Percentiles rank a stretch among this genome's conserved stretches.
Evolutionary conservation across 2,329 filamentous ascomycete genomes (phyloP).

Genomic region (Thielaviopsis populi): DNA sequence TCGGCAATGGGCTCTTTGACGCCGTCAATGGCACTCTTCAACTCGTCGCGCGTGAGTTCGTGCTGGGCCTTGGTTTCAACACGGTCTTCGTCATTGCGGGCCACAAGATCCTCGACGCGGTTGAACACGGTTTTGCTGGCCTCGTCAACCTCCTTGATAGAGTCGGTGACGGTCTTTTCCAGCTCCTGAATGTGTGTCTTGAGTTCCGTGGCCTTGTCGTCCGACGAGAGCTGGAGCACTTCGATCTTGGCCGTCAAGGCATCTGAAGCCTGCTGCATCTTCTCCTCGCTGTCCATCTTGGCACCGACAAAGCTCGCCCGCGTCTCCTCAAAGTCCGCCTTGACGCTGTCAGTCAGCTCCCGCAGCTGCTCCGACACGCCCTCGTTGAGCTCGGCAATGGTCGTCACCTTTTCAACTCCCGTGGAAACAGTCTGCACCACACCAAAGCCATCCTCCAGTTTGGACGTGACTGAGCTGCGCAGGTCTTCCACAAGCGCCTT

Average conservation of each 20-base stretch:
- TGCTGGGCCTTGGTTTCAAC: conserved; percentile 64
- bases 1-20: conserved; percentile 67
- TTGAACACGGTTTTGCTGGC: conserved; percentile 77
- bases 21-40: conserved; percentile 53
- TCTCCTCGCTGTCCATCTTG: conserved; percentile 73
- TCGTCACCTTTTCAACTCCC: conserved; percentile 9
- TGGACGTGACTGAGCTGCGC: conserved; percentile 58
- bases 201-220: conserved; percentile 39
- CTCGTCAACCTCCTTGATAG: conserved; percentile 72
- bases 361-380: conserved; percentile 48
- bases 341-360: conserved; percentile 60
- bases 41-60: conserved; percentile 64
- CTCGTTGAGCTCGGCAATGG: conserved; percentile 40
- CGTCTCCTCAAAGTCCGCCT: conserved; percentile 74
- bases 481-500: conserved; percentile 65
- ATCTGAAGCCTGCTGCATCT: conserved; percentile 46
- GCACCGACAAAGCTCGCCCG: conserved; percentile 63
- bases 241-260: conserved; percentile 34
- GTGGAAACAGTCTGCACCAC: conserved; percentile 53
- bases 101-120: conserved; percentile 64
- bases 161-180: conserved; percentile 63
- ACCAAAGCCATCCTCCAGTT: conserved; percentile 59
- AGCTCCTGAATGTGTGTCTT: conserved; percentile 75
- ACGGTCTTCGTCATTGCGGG: conserved; percentile 61
- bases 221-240: neutral